Evolutionary conservation across 345 rosid species (phyloP).

Genomic region (Eucalyptus cloeziana): DNA sequence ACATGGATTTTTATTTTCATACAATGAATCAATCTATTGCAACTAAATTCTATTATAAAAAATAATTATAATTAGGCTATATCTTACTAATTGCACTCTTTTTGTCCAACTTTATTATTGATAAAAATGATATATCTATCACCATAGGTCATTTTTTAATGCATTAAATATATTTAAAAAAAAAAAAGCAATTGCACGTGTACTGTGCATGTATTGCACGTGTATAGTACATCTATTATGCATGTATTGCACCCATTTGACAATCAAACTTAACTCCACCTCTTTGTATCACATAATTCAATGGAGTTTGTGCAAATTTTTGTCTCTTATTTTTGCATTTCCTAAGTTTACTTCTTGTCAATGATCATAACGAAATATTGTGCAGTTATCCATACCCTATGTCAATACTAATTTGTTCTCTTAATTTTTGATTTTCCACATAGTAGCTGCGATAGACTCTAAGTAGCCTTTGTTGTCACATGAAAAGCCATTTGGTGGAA

Average conservation of each 20-base stretch:
- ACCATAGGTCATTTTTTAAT: no score
- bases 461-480: not conserved
- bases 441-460: constrained; percentile 10
- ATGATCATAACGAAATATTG: not conserved
- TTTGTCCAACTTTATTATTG: not conserved
- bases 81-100: not conserved
- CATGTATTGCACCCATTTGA: not conserved
- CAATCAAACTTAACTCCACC: not conserved
- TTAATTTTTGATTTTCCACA: not conserved
- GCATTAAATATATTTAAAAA: not conserved
- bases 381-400: not conserved
- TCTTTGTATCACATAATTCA: not conserved
- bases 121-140: not conserved
- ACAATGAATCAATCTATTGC: not conserved
- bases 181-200: no score
- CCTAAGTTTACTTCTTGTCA: not conserved
- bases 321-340: not conserved
- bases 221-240: not conserved
- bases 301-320: not conserved
- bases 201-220: not conserved
- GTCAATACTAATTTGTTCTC: not conserved
- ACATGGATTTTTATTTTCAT: not conserved
- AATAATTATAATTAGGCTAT: not conserved
- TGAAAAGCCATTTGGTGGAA: not conserved
- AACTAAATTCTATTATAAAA: not conserved